A percentile compares a stretch with the other conserved stretches of the same genome.
Conservation (phyloP, 1,284 basidiomycete species). For the Apiotrichum siamense region DNA sequence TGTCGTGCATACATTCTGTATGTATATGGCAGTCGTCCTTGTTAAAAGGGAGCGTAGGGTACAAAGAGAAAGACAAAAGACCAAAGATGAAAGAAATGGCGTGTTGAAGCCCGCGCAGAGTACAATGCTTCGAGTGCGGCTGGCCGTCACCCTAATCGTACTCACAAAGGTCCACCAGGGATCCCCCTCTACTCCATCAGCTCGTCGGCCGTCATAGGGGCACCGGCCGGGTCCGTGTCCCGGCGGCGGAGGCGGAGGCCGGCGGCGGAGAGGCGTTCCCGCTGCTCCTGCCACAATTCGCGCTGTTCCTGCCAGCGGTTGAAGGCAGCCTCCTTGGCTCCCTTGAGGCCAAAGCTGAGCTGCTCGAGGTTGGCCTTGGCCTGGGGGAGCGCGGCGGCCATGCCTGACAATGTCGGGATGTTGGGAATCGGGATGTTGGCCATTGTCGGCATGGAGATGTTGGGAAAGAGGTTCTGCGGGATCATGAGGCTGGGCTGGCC, state of each 20-base stretch:
- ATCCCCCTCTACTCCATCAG: neutral
- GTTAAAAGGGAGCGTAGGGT: no score
- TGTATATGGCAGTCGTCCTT: no score
- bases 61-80: no score
- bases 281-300: slow-evolving; percentile 33
- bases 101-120: neutral
- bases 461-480: slow-evolving; percentile 24
- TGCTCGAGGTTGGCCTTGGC: slow-evolving; percentile 16
- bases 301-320: slow-evolving; percentile 27
- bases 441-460: slow-evolving; percentile 14
- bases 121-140: no score
- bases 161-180: no score
- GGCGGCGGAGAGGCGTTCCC: slow-evolving; percentile 21
- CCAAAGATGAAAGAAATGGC: no score
- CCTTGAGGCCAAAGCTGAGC: slow-evolving; percentile 24
- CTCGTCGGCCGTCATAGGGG: neutral
- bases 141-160: no score
- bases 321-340: slow-evolving; percentile 30
- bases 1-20: no score
- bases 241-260: slow-evolving; percentile 9
- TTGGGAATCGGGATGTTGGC: slow-evolving; percentile 17
- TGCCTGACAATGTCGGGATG: slow-evolving; percentile 16
- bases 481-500: slow-evolving; percentile 18
- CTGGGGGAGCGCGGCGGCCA: slow-evolving; percentile 18
- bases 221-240: neutral